Evolutionary conservation across 495 filamentous ascomycete genomes (phyloP), one percentile per base, ranked within the genome.

Genomic region (Opeltia flavorubescens): DNA sequence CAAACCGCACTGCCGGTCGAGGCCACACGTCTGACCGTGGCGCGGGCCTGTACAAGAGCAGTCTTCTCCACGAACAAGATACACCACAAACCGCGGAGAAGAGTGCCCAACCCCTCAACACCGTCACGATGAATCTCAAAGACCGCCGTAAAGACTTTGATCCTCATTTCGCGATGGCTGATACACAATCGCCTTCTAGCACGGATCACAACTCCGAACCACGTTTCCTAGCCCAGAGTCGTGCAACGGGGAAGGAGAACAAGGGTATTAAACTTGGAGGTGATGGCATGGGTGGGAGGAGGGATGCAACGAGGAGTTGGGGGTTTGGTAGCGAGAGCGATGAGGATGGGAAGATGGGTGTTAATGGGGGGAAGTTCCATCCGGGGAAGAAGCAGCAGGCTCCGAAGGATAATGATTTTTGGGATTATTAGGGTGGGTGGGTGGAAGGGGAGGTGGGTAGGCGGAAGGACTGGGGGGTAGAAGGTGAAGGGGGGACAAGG

Each of bases 201-300:
- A 62, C 80, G 62, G 78, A 72, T 71, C 77, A 84, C 76, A 74
- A 81, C 51, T 63, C 78, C 24, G 75, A 70, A 44, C 85, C 81
- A 80, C 65, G 71, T 9, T 43, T 66, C 9, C 78, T 77, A 50
- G 81, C 86, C 47, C 52, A 73, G 51, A 80, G 77, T 4, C 30
- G 30, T 31, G 44, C 50, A 26, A 43, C 44, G 12, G 41, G 44
- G 28, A 49, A 55, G 8, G 44, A 56, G 26, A 56, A 55, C 27
- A 59, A 66, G 21, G 70, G 75, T 29, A 78, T 81, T 50, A 62
- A 64, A 46, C 80, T 72, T 30, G 72, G 63, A 1, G 82, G 84
- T 27, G 77, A 89, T 52, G 84, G 83, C 23, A 86, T 85, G 78
- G 83, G 83, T 26, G 80, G 80, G 39, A 74, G 71, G 50, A 83